Evolutionary conservation across 2,329 filamentous ascomycete genomes (phyloP).

Genomic region (Cladobotryum mycophilum): DNA sequence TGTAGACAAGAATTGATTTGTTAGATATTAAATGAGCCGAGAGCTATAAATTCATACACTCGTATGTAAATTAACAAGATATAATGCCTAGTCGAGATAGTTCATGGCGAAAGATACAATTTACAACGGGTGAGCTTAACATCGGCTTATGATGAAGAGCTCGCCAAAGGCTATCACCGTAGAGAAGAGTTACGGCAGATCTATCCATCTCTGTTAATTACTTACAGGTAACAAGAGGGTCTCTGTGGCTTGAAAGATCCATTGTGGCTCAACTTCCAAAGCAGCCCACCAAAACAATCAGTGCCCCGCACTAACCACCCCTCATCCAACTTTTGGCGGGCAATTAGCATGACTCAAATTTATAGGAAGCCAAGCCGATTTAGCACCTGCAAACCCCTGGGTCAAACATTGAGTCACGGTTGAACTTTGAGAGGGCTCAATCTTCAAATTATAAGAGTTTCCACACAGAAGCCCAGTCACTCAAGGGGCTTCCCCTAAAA

Average conservation of each 20-base stretch:
- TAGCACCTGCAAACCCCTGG: conserved; percentile 3
- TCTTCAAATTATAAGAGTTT: conserved; percentile 4
- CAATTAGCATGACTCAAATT: conserved; percentile 17
- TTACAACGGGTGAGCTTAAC: no score
- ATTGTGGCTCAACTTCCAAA: no score
- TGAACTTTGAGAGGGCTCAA: neutral
- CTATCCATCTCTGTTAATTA: neutral
- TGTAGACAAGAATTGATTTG: neutral
- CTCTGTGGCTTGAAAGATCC: conserved; percentile 4
- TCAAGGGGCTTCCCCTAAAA: conserved; percentile 30
- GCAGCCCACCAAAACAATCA: no score
- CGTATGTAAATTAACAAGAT: no score
- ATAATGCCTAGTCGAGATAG: no score
- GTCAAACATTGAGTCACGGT: neutral
- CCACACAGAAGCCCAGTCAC: conserved; percentile 27
- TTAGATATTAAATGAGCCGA: neutral
- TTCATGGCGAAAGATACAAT: no score
- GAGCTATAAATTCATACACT: no score
- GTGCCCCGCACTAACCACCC: neutral
- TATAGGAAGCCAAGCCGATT: neutral
- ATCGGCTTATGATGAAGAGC: no score
- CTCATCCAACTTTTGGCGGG: conserved; percentile 14
- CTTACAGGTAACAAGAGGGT: neutral
- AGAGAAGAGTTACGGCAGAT: neutral
- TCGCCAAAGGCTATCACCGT: neutral